These are phyloP conservation scores for Pyricularia grisea DNA, from an alignment of 2,329 filamentous ascomycete genomes.

Conservation along the genomic window DNA sequence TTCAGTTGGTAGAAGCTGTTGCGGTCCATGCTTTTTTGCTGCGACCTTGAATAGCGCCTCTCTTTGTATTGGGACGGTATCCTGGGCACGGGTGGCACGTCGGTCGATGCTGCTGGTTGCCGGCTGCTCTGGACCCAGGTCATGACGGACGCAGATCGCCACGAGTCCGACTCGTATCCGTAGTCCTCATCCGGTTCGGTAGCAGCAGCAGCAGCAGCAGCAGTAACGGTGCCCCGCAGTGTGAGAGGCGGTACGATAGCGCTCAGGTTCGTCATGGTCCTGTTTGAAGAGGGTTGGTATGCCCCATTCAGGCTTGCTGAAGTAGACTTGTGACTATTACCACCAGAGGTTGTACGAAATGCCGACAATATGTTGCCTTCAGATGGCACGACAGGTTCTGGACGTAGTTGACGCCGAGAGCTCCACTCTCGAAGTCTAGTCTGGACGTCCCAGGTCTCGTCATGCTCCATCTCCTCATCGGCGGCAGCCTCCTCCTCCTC, in stretches of 20 bases:
- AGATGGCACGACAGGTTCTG: not conserved
- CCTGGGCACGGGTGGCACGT: not conserved
- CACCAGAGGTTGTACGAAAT: not conserved
- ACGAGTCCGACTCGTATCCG: not conserved
- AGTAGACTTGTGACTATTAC: not conserved
- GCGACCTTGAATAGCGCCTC: not conserved
- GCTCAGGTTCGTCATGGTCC: constrained; percentile 1
- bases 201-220: too few species aligned
- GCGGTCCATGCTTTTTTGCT: not conserved
- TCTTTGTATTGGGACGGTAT: not conserved
- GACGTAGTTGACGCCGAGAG: not conserved
- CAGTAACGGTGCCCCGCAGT: not conserved
- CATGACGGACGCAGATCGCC: not conserved
- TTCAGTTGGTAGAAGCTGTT: not conserved
- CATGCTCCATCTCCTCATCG: not conserved
- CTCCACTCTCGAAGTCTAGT: not conserved
- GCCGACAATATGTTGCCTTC: not conserved
- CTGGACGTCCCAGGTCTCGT: not conserved
- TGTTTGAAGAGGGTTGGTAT: not conserved
- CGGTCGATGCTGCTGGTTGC: not conserved
- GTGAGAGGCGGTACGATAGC: not conserved
- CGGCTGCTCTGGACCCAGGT: not conserved
- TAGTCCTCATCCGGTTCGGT: not conserved
- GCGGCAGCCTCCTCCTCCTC: not conserved
- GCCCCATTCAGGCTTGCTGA: not conserved